These are phyloP conservation scores for Ganoderma lucidum DNA, from an alignment of 1,284 basidiomycete genomes.

Conservation along the genomic window DNA sequence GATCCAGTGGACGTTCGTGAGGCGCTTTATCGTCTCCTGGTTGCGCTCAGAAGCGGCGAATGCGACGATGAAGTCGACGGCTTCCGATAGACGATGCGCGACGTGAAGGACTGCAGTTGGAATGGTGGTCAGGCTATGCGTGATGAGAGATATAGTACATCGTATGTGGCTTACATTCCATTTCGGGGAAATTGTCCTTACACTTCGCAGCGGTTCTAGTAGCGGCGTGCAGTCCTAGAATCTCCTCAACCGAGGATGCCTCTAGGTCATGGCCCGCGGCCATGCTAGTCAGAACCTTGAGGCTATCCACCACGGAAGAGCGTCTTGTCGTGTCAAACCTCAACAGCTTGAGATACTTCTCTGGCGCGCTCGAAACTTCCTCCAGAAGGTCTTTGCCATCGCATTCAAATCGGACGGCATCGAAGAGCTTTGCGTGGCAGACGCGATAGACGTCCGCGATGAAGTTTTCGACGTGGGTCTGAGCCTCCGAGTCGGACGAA, in stretches of 20 bases:
- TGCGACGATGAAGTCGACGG: background rate
- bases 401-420: too few species aligned
- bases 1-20: background rate
- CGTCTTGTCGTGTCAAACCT: too few species aligned
- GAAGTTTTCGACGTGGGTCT: too few species aligned
- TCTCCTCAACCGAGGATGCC: background rate
- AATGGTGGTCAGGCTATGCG: background rate
- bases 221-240: background rate
- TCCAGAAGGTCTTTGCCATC: too few species aligned
- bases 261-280: too few species aligned
- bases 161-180: background rate
- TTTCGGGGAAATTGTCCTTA: background rate
- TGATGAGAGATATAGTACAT: background rate
- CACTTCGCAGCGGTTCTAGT: background rate
- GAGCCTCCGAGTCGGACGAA: too few species aligned
- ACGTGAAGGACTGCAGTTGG: background rate
- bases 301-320: too few species aligned
- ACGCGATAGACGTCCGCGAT: too few species aligned
- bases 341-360: too few species aligned
- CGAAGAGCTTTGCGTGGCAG: too few species aligned
- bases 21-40: background rate
- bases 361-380: too few species aligned
- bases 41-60: background rate
- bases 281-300: too few species aligned
- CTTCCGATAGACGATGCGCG: background rate